Conservation (phyloP, 768 basidiomycete species). For the Serendipita sp. region DNA sequence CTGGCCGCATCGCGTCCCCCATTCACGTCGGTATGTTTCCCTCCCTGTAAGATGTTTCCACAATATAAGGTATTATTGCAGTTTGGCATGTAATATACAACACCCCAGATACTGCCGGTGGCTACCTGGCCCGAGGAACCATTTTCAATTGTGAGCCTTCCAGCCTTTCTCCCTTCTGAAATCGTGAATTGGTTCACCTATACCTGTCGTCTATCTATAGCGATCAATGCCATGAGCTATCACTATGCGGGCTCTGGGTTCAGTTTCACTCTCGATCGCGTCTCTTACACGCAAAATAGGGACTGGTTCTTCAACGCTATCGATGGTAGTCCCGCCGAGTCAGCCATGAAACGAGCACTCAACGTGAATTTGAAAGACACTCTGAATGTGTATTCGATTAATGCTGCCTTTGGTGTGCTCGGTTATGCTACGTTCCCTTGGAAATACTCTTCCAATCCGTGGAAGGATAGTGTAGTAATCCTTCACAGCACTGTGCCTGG, state of each 20-base stretch:
- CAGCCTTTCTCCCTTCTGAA: too few species aligned
- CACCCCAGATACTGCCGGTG: too few species aligned
- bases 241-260: neutral
- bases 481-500: constrained; percentile 3
- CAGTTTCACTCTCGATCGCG: neutral
- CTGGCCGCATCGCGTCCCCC: too few species aligned
- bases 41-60: too few species aligned
- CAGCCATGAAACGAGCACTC: neutral
- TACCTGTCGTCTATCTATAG: neutral
- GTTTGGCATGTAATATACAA: too few species aligned
- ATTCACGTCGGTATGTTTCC: too few species aligned
- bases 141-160: too few species aligned
- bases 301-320: neutral
- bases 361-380: too few species aligned
- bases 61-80: too few species aligned
- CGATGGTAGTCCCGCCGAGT: neutral
- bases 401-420: constrained; percentile 7
- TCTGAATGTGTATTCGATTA: neutral
- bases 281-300: neutral
- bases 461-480: constrained; percentile 24
- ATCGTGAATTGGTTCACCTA: too few species aligned
- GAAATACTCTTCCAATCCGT: constrained; percentile 16
- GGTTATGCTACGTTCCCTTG: constrained; percentile 25
- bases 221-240: neutral
- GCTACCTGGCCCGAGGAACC: too few species aligned